Evolutionary conservation across 805 yeast genomes (phyloP).

Genomic region (Zygosaccharomyces siamensis): DNA sequence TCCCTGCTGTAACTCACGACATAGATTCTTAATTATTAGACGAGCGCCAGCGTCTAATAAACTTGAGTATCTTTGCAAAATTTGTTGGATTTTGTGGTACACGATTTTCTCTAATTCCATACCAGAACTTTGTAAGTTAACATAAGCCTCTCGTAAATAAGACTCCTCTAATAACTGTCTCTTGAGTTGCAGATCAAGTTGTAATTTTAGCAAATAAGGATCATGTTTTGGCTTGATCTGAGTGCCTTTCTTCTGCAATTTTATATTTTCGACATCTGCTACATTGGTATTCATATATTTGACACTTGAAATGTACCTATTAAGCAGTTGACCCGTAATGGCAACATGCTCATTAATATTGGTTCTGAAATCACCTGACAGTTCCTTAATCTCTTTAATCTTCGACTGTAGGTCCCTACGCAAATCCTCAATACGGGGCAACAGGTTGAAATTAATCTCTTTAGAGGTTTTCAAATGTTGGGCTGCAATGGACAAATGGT

Average conservation of each 20-base stretch:
- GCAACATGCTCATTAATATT: slow-evolving; percentile 58
- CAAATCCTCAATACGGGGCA: slow-evolving; percentile 55
- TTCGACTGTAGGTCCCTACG: slow-evolving; percentile 68
- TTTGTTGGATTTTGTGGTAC: slow-evolving; percentile 55
- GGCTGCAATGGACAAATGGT: slow-evolving; percentile 54
- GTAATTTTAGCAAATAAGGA: slow-evolving; percentile 59
- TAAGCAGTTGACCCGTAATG: slow-evolving; percentile 53
- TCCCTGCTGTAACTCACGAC: slow-evolving; percentile 40
- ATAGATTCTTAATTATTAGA: slow-evolving; percentile 49
- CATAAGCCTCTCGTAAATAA: slow-evolving; percentile 59
- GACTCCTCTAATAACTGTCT: slow-evolving; percentile 58
- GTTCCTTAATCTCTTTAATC: slow-evolving; percentile 73
- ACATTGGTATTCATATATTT: slow-evolving; percentile 39
- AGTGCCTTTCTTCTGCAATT: slow-evolving; percentile 17
- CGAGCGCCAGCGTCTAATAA: slow-evolving; percentile 51
- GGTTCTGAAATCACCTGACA: slow-evolving; percentile 58
- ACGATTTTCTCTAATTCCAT: slow-evolving; percentile 60
- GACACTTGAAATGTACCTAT: slow-evolving; percentile 43
- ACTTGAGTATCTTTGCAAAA: slow-evolving; percentile 47
- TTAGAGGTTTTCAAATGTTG: slow-evolving; percentile 51
- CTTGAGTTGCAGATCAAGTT: slow-evolving; percentile 60
- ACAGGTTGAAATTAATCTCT: slow-evolving; percentile 49
- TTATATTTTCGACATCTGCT: slow-evolving; percentile 23
- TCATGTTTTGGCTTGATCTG: slow-evolving; percentile 43
- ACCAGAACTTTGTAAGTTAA: slow-evolving; percentile 61